Percentiles rank a stretch among this genome's conserved stretches.
phyloP scores from a whole-genome alignment of 257 asterid species.

The Nicotiana obtusifolia region DNA sequence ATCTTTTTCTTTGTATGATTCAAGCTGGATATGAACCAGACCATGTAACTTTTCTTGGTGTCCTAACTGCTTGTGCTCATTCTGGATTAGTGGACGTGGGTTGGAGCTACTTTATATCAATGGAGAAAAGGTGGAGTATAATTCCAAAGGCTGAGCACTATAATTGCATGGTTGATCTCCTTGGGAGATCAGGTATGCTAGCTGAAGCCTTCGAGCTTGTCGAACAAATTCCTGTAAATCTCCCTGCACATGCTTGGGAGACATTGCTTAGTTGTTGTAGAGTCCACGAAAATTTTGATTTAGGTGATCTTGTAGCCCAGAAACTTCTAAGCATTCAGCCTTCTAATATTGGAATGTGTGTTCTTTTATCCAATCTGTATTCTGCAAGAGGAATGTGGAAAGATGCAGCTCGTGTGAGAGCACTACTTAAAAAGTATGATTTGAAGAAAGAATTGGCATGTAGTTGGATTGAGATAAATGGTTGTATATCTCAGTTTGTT shows the following conservation, averaged over 20 bases:
- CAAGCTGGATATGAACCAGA: conserved; percentile 50
- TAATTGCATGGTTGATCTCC: conserved; percentile 59
- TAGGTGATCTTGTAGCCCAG: conserved; percentile 35
- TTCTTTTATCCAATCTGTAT: conserved; percentile 54
- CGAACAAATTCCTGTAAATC: conserved; percentile 38
- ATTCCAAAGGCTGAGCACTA: conserved; percentile 53
- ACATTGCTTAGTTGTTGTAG: conserved; percentile 63
- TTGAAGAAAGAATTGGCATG: conserved; percentile 48
- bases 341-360: conserved; percentile 40
- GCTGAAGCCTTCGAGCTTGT: conserved; percentile 47
- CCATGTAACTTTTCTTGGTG: conserved; percentile 54
- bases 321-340: conserved; percentile 29
- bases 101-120: conserved; percentile 35
- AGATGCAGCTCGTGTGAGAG: conserved; percentile 48
- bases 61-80: conserved; percentile 70
- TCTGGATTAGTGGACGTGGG: conserved; percentile 57
- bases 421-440: conserved; percentile 28
- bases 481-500: conserved; percentile 30
- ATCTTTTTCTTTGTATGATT: conserved; percentile 39
- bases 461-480: conserved; percentile 65
- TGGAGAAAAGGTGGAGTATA: conserved; percentile 40
- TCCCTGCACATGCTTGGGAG: conserved; percentile 44
- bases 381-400: conserved; percentile 66
- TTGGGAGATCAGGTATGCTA: conserved; percentile 56
- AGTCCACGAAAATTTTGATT: conserved; percentile 42